phyloP scores from a whole-genome alignment of 495 filamentous ascomycete genomes.

The Beverwykella pulmonaria region DNA sequence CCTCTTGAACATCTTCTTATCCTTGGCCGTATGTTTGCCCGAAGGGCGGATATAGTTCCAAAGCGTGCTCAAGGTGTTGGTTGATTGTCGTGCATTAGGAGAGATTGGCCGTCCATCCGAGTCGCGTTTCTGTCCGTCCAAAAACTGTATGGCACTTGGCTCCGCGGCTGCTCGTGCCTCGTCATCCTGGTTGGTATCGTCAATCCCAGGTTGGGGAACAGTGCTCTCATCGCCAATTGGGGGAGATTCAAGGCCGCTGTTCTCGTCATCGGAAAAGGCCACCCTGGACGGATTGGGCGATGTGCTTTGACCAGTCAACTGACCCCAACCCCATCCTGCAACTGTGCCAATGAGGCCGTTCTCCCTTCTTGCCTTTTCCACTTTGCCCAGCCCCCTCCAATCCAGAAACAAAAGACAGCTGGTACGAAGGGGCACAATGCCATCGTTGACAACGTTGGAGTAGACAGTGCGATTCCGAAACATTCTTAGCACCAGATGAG shows the following conservation, averaged over 20 bases:
- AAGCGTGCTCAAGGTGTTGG: slow-evolving; percentile 39
- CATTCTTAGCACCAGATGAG: slow-evolving; percentile 79
- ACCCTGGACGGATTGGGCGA: slow-evolving; percentile 51
- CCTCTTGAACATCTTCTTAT: slow-evolving; percentile 42
- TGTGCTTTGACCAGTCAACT: slow-evolving; percentile 81
- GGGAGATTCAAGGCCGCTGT: slow-evolving; percentile 28
- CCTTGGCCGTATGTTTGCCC: slow-evolving; percentile 40
- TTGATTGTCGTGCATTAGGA: slow-evolving; percentile 12
- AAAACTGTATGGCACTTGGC: slow-evolving; percentile 35
- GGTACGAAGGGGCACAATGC: slow-evolving; percentile 91
- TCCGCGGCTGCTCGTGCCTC: slow-evolving; percentile 37
- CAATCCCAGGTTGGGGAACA: slow-evolving; percentile 63
- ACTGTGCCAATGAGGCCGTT: slow-evolving; percentile 90
- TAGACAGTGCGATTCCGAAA: slow-evolving; percentile 93
- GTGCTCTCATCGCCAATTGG: slow-evolving; percentile 42
- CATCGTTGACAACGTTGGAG: slow-evolving; percentile 98
- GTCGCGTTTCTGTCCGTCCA: slow-evolving; percentile 42
- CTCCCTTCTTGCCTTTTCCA: slow-evolving; percentile 91
- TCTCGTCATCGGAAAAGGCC: slow-evolving; percentile 40
- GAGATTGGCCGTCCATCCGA: slow-evolving; percentile 49
- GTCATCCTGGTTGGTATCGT: slow-evolving; percentile 59
- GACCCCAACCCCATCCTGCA: slow-evolving; percentile 91
- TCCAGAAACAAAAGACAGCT: slow-evolving; percentile 96
- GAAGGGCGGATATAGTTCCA: slow-evolving; percentile 45
- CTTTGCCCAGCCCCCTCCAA: slow-evolving; percentile 89